Base-by-base conservation (phyloP, 164 flowering plant species). In the Aristolochia californica region DNA sequence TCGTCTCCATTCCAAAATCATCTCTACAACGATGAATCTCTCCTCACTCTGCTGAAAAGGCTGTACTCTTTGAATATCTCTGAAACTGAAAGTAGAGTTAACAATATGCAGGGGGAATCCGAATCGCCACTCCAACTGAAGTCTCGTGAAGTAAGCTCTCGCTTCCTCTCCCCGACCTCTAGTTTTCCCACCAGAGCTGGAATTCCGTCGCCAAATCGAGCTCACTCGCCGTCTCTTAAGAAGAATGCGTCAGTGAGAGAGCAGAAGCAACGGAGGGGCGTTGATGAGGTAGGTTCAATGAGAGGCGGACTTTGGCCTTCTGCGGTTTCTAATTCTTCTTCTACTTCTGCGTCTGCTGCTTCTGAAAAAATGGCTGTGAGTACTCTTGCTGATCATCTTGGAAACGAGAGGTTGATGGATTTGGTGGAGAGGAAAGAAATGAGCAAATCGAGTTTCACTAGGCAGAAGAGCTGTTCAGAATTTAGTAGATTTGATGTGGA, bases 71-170 rank as follows among this genome's bases (percentile, higher is more conserved):
- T 7, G 7, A 7, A 7, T 7, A 2, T 7, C 7, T 2, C 40
- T 34, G 7, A 12, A 2, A 12, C 40, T 34, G 11, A 34, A 3
- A 3, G 10, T 34, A 2, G 1, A 34, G 40, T 7, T 34, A 34
- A 34, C 40, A 7, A 12, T 7, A 34, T 34, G 40, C 40, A 34
- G 40, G 10, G 4, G 40, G 40, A 34, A 34, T 7, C 28, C 13
- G 54, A 13, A 14, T 74, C 74, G 57, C 57, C 61, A 17, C 63
- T 75, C 20, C 70, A 62, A 60, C 56, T 67, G 2, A 83, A 73
- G 62, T 77, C 83, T 27, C 79, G 87, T 0, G 75, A 82, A 53
- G 84, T 85, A 8, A 72, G 80, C 65, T 85, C 96, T 0, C 70
- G 89, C 40, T 85, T 70, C 56, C 81, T 83, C 13, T 76, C 88